These are phyloP conservation scores for Mycosphaerella arachidis DNA, from an alignment of 2,329 filamentous ascomycete genomes.

Conservation along the genomic window DNA sequence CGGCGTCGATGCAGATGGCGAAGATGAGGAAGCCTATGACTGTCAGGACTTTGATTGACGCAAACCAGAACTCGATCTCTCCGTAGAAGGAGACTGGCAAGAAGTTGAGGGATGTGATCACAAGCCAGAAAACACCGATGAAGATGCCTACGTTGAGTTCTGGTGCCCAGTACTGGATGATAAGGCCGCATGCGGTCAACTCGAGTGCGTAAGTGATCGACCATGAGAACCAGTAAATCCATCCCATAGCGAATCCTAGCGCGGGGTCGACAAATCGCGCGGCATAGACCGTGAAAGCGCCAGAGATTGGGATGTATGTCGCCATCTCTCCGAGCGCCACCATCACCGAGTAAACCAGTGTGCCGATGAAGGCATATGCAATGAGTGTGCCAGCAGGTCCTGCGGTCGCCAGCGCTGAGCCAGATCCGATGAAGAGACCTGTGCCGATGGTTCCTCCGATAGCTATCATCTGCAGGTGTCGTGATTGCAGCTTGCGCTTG, in stretches of 20 bases:
- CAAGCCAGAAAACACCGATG: conserved; percentile 32
- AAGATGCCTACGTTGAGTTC: conserved; percentile 40
- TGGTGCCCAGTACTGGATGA: conserved; percentile 39
- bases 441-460: conserved; percentile 33
- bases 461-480: conserved; percentile 38
- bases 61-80: conserved; percentile 53
- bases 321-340: conserved; percentile 54
- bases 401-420: conserved; percentile 35
- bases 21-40: conserved; percentile 45
- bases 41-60: conserved; percentile 49
- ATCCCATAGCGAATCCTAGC: conserved; percentile 48
- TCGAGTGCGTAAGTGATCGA: conserved; percentile 40
- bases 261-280: conserved; percentile 43
- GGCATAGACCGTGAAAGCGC: conserved; percentile 50
- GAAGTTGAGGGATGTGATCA: conserved; percentile 46
- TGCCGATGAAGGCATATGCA: conserved; percentile 43
- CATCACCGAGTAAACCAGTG: conserved; percentile 46
- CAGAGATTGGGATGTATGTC: conserved; percentile 56
- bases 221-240: conserved; percentile 43
- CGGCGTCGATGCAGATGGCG: conserved; percentile 39
- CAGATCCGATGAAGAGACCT: conserved; percentile 40
- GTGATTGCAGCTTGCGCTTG: conserved; percentile 32
- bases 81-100: conserved; percentile 50
- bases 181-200: conserved; percentile 36
- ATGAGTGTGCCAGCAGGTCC: conserved; percentile 44